Conservation (phyloP, 495 filamentous ascomycete species). For the Hyaloscypha finlandica region DNA sequence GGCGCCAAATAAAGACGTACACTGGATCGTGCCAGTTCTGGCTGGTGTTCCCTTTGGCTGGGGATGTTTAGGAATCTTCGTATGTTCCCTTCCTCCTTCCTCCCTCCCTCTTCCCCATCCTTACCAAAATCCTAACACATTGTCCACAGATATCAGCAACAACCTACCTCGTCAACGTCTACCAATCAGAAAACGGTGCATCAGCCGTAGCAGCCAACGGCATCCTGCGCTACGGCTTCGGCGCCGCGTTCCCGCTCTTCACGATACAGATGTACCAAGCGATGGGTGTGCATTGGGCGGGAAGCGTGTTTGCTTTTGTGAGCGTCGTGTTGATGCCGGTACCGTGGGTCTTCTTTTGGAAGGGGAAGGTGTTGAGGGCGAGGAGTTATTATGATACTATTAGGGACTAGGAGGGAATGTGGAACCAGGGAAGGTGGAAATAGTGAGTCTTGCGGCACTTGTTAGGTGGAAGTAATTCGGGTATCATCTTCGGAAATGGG, state of each 20-base stretch:
- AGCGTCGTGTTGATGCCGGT: conserved; percentile 75
- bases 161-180: conserved; percentile 28
- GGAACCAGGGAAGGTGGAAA: no score
- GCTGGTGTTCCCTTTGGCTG: conserved; percentile 31
- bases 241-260: conserved; percentile 85
- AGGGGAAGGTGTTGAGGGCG: conserved; percentile 64
- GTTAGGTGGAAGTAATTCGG: no score
- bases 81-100: neutral
- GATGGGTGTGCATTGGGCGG: conserved; percentile 83
- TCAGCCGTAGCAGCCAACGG: conserved; percentile 78
- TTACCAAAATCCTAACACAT: neutral
- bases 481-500: no score
- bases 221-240: conserved; percentile 67
- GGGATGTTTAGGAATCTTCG: conserved; percentile 26
- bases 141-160: conserved; percentile 20
- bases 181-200: conserved; percentile 53
- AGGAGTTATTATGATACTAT: conserved; percentile 55
- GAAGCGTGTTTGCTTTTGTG: conserved; percentile 74
- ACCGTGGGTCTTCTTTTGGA: conserved; percentile 80
- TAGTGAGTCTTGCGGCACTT: no score
- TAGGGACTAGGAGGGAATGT: neutral
- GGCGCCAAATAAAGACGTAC: conserved; percentile 16
- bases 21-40: conserved; percentile 28
- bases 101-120: neutral
- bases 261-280: conserved; percentile 72